Conservation (phyloP, 2,329 filamentous ascomycete species). For the Monilinia laxa region DNA sequence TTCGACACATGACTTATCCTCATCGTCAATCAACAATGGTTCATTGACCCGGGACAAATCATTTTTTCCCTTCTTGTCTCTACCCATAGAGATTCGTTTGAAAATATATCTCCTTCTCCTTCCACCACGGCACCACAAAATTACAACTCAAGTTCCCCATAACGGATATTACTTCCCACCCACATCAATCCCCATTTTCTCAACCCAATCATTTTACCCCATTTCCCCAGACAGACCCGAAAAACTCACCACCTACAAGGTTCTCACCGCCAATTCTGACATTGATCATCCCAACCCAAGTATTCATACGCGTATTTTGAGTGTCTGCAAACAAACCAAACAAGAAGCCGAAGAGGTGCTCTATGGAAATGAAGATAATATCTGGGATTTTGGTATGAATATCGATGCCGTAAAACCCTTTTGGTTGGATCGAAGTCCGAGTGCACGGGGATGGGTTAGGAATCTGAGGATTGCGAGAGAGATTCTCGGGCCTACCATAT, state of each 20-base stretch:
- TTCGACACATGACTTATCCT: slow-evolving; percentile 10
- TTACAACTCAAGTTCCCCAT: slow-evolving; percentile 35
- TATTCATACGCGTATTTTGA: slow-evolving; percentile 30
- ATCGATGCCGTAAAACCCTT: slow-evolving; percentile 32
- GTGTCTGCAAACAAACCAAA: slow-evolving; percentile 28
- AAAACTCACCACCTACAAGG: slow-evolving; percentile 34
- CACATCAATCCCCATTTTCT: slow-evolving; percentile 24
- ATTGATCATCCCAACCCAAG: slow-evolving; percentile 21
- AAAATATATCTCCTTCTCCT: slow-evolving; percentile 37
- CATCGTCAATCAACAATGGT: background rate
- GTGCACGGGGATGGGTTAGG: slow-evolving; percentile 28
- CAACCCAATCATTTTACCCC: slow-evolving; percentile 32
- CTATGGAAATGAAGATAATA: slow-evolving; percentile 28
- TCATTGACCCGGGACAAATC: background rate
- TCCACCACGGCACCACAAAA: slow-evolving; percentile 34
- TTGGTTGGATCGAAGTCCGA: slow-evolving; percentile 28
- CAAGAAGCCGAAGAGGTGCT: slow-evolving; percentile 33
- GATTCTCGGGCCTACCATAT: slow-evolving; percentile 18
- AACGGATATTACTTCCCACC: slow-evolving; percentile 36
- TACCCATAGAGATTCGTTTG: slow-evolving; percentile 37
- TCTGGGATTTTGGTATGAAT: slow-evolving; percentile 36
- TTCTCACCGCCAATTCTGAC: slow-evolving; percentile 32
- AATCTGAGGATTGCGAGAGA: slow-evolving; percentile 33
- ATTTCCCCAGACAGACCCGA: slow-evolving; percentile 23
- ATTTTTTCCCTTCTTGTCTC: slow-evolving; percentile 33